phyloP scores from a whole-genome alignment of 768 basidiomycete species.

The Suillus plorans region DNA sequence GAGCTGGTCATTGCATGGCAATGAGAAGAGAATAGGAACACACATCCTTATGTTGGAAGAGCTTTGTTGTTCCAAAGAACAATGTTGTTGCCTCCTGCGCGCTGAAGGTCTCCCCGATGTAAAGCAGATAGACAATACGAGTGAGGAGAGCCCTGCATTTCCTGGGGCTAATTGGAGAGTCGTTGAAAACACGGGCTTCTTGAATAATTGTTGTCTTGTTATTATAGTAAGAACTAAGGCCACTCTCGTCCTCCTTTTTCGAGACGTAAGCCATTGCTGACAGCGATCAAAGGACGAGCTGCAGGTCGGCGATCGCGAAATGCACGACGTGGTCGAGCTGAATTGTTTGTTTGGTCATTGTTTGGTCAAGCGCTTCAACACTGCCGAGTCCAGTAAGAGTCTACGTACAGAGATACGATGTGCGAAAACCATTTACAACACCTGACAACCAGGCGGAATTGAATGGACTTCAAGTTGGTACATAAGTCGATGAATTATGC shows the following conservation, averaged over 20 bases:
- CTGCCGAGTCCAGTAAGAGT: too few relatives aligned
- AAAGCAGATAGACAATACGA: constrained; percentile 93
- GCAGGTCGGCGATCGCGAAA: constrained; percentile 12
- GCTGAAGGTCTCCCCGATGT: constrained; percentile 92
- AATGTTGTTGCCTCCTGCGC: constrained; percentile 96
- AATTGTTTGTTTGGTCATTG: constrained; percentile 16
- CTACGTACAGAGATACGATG: too few relatives aligned
- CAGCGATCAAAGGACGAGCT: constrained; percentile 29
- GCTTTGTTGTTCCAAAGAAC: constrained; percentile 98
- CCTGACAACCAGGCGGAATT: too few relatives aligned
- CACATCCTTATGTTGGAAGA: constrained; percentile 99
- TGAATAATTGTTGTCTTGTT: constrained; percentile 99
- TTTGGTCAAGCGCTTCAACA: constrained; percentile 17
- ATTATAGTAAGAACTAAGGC: constrained; percentile 89
- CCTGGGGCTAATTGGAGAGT: constrained; percentile 96
- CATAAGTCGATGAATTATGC: too few relatives aligned
- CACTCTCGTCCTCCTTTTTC: constrained; percentile 97
- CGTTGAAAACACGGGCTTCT: constrained; percentile 98
- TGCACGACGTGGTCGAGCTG: constrained; percentile 24
- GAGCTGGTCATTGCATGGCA: constrained; percentile 7
- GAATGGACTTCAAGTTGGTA: too few relatives aligned
- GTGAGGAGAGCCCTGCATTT: constrained; percentile 97
- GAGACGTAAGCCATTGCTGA: constrained; percentile 75
- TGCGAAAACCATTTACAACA: too few relatives aligned
- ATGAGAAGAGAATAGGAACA: constrained; percentile 34